Percentiles rank a stretch among this genome's conserved stretches.
phyloP scores from a whole-genome alignment of 129 eudicot species.

The Smallanthus sonchifolius region DNA sequence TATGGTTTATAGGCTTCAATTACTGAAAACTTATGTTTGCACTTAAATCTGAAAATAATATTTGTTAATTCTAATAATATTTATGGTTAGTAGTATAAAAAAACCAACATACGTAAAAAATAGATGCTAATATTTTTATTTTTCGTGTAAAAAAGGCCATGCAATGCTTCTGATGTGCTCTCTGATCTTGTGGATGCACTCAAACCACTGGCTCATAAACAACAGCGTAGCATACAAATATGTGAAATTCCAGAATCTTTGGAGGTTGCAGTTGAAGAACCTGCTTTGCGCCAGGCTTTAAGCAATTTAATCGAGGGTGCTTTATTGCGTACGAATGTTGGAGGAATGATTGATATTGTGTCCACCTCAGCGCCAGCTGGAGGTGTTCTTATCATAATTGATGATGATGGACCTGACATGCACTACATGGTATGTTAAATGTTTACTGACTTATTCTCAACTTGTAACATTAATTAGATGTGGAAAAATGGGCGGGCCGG shows the following conservation, averaged over 20 bases:
- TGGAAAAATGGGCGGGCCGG: background rate
- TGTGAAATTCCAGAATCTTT: constrained; percentile 47
- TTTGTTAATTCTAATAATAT: background rate
- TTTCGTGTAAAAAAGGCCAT: constrained; percentile 53
- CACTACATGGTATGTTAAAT: constrained; percentile 73
- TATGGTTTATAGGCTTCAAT: constrained; percentile 13
- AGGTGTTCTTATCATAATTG: constrained; percentile 77
- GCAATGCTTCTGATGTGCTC: constrained; percentile 66
- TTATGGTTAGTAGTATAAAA: background rate
- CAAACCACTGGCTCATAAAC: constrained; percentile 70
- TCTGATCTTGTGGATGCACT: constrained; percentile 80
- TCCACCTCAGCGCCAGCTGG: constrained; percentile 87
- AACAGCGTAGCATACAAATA: constrained; percentile 52
- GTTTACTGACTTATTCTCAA: background rate
- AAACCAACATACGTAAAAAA: background rate
- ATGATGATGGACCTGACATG: constrained; percentile 99
- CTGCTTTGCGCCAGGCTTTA: constrained; percentile 90
- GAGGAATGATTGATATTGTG: constrained; percentile 74
- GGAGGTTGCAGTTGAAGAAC: constrained; percentile 78
- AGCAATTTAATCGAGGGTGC: constrained; percentile 97
- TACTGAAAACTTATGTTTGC: background rate
- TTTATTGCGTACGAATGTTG: constrained; percentile 69
- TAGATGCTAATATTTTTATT: background rate
- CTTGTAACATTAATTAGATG: background rate
- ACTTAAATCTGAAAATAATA: background rate